Conservation (phyloP, 768 basidiomycete species). For the Candolleomyces aberdarensis region DNA sequence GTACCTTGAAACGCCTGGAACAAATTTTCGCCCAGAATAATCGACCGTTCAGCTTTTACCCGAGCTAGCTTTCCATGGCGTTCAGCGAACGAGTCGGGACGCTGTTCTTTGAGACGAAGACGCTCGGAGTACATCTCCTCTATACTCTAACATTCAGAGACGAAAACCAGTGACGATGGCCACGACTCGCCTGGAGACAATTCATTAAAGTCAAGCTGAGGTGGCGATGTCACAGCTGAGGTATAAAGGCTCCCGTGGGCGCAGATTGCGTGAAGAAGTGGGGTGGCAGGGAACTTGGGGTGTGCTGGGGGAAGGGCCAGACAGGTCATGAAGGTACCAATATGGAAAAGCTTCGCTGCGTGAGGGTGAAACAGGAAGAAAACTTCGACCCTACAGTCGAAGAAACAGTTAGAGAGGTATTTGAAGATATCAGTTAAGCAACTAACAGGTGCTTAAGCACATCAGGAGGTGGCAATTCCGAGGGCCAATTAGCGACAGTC, state of each 20-base stretch:
- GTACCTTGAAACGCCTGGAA: slow-evolving; percentile 64
- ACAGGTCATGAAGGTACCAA: slow-evolving; percentile 58
- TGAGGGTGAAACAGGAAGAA: slow-evolving; percentile 82
- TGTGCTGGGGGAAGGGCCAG: slow-evolving; percentile 65
- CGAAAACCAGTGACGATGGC: too few relatives aligned
- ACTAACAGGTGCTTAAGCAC: slow-evolving; percentile 64
- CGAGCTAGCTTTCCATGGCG: slow-evolving; percentile 57
- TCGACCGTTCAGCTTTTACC: slow-evolving; percentile 43
- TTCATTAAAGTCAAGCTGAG: slow-evolving; percentile 47
- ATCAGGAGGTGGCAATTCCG: slow-evolving; percentile 58
- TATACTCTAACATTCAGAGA: slow-evolving; percentile 9
- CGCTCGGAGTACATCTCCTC: slow-evolving; percentile 56
- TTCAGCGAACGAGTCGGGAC: slow-evolving; percentile 63
- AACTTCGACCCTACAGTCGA: slow-evolving; percentile 54
- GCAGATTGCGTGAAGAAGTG: slow-evolving; percentile 84
- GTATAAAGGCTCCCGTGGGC: slow-evolving; percentile 77
- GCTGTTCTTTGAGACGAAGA: slow-evolving; percentile 39
- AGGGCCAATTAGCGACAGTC: slow-evolving; percentile 59
- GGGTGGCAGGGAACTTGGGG: slow-evolving; percentile 66
- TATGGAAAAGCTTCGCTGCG: slow-evolving; percentile 68
- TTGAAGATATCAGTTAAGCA: not conserved
- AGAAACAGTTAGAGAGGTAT: not conserved
- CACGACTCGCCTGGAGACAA: slow-evolving; percentile 38
- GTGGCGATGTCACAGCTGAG: slow-evolving; percentile 57
- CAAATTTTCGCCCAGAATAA: slow-evolving; percentile 50